These are phyloP conservation scores for Colletotrichum australisinense DNA, from an alignment of 2,329 filamentous ascomycete genomes.

Conservation along the genomic window DNA sequence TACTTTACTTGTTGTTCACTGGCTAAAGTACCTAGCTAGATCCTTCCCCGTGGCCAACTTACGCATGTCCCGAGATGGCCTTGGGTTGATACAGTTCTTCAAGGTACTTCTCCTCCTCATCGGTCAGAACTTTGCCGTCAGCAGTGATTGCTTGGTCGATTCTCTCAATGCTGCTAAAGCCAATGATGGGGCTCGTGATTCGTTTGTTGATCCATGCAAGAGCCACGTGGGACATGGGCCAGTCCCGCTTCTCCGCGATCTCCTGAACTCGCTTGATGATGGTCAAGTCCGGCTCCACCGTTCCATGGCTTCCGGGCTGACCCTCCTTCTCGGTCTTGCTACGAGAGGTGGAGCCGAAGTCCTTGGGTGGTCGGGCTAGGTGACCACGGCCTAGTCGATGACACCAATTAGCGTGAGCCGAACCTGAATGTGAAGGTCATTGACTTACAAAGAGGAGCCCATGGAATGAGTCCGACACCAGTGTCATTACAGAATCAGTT, in stretches of 20 bases:
- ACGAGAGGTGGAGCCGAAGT: constrained; percentile 36
- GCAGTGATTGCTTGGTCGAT: constrained; percentile 70
- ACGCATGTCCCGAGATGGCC: constrained; percentile 44
- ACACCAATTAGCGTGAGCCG: background rate
- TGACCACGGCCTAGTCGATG: constrained; percentile 40
- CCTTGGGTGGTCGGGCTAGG: constrained; percentile 42
- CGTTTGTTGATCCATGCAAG: constrained; percentile 71
- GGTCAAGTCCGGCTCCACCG: constrained; percentile 46
- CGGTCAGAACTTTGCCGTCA: constrained; percentile 58
- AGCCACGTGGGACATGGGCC: constrained; percentile 73
- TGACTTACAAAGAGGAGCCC: constrained; percentile 33
- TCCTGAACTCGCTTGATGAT: constrained; percentile 58
- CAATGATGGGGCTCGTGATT: constrained; percentile 69
- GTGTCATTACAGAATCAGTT: constrained; percentile 54
- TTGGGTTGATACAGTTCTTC: constrained; percentile 72
- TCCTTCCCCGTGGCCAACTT: background rate
- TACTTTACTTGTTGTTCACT: too few species aligned
- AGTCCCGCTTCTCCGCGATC: constrained; percentile 65
- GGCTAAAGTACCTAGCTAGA: background rate
- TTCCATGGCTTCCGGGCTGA: constrained; percentile 43
- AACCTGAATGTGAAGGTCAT: too few species aligned
- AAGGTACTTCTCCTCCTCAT: constrained; percentile 70
- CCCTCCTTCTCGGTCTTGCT: constrained; percentile 47
- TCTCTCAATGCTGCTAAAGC: constrained; percentile 67
- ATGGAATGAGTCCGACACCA: constrained; percentile 54